Conservation (phyloP, 2,329 filamentous ascomycete species). For the Curvularia sp. region DNA sequence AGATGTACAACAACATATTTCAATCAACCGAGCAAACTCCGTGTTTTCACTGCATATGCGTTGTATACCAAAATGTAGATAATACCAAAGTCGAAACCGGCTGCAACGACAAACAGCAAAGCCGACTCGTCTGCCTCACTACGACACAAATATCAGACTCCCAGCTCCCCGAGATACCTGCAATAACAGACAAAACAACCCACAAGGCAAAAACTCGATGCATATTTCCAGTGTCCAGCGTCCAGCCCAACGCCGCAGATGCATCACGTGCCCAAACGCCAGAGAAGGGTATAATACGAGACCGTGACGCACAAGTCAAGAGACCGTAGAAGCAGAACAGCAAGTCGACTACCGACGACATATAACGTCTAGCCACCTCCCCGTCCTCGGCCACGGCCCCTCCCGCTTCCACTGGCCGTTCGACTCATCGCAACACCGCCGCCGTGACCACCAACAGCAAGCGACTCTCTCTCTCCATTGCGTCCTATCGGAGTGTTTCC, state of each 20-base stretch:
- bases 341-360: background rate
- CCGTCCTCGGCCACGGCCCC: conserved; percentile 41
- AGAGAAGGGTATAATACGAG: conserved; percentile 22
- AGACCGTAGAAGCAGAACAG: conserved; percentile 2
- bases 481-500: conserved; percentile 49
- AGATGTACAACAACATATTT: background rate
- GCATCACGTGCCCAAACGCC: conserved; percentile 18
- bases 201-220: background rate
- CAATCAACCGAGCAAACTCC: background rate
- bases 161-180: background rate
- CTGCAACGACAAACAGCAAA: background rate
- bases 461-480: conserved; percentile 36
- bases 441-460: conserved; percentile 29
- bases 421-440: conserved; percentile 48
- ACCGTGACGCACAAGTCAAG: conserved; percentile 10
- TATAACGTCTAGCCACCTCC: conserved; percentile 15
- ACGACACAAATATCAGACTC: background rate
- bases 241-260: background rate
- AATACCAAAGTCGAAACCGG: background rate
- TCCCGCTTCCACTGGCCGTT: conserved; percentile 49
- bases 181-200: background rate
- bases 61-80: background rate
- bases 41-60: background rate
- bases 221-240: background rate
- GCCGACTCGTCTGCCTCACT: background rate